Evolutionary conservation across 1,284 basidiomycete species (phyloP).

Genomic region (Pseudozyma pruni): DNA sequence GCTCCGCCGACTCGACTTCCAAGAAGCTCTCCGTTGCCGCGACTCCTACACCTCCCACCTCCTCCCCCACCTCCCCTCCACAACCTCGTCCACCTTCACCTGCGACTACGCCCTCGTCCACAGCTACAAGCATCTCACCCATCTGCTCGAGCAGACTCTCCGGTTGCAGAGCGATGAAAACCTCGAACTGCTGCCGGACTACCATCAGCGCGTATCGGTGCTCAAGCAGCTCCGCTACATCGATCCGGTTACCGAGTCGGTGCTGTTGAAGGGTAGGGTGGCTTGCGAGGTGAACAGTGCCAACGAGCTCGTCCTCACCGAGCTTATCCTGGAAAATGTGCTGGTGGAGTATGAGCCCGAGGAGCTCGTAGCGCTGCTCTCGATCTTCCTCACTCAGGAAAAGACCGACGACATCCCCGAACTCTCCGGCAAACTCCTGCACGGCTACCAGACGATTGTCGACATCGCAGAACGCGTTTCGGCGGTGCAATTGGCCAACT

Average conservation of each 20-base stretch:
- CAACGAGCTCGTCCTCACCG: constrained; percentile 86
- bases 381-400: constrained; percentile 96
- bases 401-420: constrained; percentile 88
- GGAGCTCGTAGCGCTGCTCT: constrained; percentile 95
- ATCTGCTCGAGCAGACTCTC: constrained; percentile 73
- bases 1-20: constrained; percentile 87
- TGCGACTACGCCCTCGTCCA: constrained; percentile 81
- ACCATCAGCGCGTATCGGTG: constrained; percentile 90
- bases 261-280: constrained; percentile 93
- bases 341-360: constrained; percentile 89
- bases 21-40: constrained; percentile 79
- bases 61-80: constrained; percentile 28
- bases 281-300: constrained; percentile 99
- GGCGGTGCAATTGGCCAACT: constrained; percentile 78
- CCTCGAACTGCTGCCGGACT: constrained; percentile 94
- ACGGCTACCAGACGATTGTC: constrained; percentile 81
- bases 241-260: constrained; percentile 79
- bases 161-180: constrained; percentile 79
- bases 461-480: constrained; percentile 85
- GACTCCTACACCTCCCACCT: constrained; percentile 71
- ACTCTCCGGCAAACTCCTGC: constrained; percentile 77
- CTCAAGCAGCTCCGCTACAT: constrained; percentile 78
- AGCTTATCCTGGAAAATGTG: constrained; percentile 95
- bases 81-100: constrained; percentile 73
- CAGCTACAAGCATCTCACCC: constrained; percentile 77